These are phyloP conservation scores for Fraxinus sp. DNA, from an alignment of 305 asterid genomes.

Conservation along the genomic window DNA sequence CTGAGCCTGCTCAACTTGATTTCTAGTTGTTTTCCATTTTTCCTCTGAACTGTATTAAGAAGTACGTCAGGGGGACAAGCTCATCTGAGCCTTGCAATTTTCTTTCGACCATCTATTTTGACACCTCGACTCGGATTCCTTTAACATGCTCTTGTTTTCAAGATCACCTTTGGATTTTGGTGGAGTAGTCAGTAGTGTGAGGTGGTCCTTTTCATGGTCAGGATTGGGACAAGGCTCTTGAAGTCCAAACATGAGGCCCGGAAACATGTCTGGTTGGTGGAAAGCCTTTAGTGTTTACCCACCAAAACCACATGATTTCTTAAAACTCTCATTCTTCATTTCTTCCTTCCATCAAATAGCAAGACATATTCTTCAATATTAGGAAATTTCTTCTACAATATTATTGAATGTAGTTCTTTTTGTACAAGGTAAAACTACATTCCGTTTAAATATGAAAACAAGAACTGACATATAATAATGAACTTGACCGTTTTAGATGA, in stretches of 20 bases:
- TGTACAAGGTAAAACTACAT: neutral
- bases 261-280: slow-evolving; percentile 14
- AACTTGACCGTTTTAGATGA: neutral
- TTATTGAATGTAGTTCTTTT: neutral
- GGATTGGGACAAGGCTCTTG: slow-evolving; percentile 4
- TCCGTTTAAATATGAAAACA: neutral
- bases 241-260: slow-evolving; percentile 37
- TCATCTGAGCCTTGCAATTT: neutral
- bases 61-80: neutral
- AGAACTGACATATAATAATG: neutral
- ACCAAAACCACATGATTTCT: neutral
- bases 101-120: neutral
- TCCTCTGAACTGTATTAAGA: neutral
- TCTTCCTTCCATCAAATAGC: neutral
- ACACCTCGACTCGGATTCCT: neutral
- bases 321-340: neutral
- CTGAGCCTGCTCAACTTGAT: neutral
- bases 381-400: neutral
- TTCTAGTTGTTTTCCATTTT: neutral
- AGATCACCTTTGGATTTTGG: slow-evolving; percentile 21
- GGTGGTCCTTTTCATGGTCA: slow-evolving; percentile 31
- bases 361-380: neutral
- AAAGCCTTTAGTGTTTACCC: neutral
- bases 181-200: slow-evolving; percentile 1
- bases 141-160: neutral